Percentiles rank a stretch among this genome's conserved stretches.
Conservation (phyloP, 257 asterid genomes). For the Solanum pinnatisectum region DNA sequence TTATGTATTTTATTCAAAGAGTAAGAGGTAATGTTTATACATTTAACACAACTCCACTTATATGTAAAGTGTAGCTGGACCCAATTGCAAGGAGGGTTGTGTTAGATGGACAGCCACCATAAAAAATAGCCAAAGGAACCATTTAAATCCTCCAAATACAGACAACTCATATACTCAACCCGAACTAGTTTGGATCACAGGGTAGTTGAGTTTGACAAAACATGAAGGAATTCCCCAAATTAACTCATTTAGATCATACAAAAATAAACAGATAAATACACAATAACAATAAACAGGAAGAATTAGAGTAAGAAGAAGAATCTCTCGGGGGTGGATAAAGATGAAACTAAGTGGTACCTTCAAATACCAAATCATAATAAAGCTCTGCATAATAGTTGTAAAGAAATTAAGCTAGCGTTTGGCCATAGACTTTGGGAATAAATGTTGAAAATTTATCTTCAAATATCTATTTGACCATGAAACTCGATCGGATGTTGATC, state of each 20-base stretch:
- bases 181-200: not conserved
- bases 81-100: not conserved
- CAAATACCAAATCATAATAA: not conserved
- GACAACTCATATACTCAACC: not conserved
- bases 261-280: not conserved
- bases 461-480: not conserved
- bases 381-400: not conserved
- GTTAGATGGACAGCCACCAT: not conserved
- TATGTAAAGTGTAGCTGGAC: not conserved
- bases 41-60: not conserved
- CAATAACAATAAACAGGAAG: not conserved
- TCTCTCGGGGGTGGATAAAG: not conserved
- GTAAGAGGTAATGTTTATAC: not conserved
- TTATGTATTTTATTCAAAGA: not conserved
- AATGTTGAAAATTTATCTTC: not conserved
- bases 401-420: not conserved
- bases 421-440: not conserved
- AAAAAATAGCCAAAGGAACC: not conserved
- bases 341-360: not conserved
- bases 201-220: not conserved
- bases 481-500: not conserved
- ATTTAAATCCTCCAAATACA: not conserved
- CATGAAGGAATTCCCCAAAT: not conserved
- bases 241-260: not conserved
- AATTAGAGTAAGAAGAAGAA: not conserved